Evolutionary conservation across 169 alveolate genomes (phyloP).

Genomic region (Cyclospora cayetanensis): DNA sequence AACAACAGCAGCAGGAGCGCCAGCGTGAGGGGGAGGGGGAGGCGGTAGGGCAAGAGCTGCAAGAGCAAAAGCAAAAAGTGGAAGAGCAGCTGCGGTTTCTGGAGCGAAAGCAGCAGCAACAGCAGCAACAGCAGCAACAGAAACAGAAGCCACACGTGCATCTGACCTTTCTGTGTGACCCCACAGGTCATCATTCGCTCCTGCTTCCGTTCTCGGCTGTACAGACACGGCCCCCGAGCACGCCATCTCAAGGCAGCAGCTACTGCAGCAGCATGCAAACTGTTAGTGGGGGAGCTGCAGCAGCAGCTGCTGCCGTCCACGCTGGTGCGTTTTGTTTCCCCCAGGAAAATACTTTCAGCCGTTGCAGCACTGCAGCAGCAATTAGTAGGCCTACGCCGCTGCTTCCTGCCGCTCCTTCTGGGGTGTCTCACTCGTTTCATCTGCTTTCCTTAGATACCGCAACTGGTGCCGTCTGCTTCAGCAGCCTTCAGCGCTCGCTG

Average conservation of each 20-base stretch:
- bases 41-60: neutral
- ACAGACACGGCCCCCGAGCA: neutral
- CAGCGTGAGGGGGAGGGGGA: neutral
- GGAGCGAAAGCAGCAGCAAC: neutral
- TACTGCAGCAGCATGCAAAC: neutral
- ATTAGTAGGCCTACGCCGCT: neutral
- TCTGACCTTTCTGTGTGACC: conserved; percentile 68
- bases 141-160: neutral
- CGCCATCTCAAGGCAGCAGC: neutral
- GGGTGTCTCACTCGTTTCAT: neutral
- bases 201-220: conserved; percentile 72
- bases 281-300: neutral
- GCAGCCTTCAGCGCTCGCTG: neutral
- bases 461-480: neutral
- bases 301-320: neutral
- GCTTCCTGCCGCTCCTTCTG: neutral
- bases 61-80: neutral
- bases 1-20: neutral
- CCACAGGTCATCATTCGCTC: conserved; percentile 75
- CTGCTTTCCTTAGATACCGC: neutral
- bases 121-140: conserved; percentile 25
- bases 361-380: neutral
- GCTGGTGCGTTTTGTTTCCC: neutral
- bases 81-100: neutral
- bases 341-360: neutral